Percentiles rank a stretch among this genome's conserved stretches.
These are phyloP conservation scores for Monotropa hypopitys DNA, from an alignment of 179 eudicot species.

Conservation along the genomic window DNA sequence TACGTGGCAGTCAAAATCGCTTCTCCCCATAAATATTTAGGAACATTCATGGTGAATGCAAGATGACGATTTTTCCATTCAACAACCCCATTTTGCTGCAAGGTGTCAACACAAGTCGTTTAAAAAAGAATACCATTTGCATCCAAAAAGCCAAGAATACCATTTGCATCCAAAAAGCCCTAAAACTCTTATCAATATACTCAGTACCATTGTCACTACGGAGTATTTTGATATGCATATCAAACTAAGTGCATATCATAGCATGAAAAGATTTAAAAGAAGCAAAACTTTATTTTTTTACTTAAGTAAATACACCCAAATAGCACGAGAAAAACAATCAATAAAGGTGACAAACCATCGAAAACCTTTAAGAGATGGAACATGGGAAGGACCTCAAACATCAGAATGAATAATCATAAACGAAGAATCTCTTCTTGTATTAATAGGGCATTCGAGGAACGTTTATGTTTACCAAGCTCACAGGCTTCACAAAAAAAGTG, in stretches of 20 bases:
- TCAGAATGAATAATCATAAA: neutral
- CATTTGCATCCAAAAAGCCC: too few relatives aligned
- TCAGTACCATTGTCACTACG: neutral
- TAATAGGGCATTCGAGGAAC: neutral
- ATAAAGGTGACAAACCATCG: neutral
- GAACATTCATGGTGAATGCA: neutral
- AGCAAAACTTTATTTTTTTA: neutral
- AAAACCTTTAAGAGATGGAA: neutral
- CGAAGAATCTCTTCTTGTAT: neutral
- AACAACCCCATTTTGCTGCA: neutral
- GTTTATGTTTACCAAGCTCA: neutral
- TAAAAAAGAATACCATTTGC: neutral
- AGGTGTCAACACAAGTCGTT: neutral
- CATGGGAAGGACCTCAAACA: neutral
- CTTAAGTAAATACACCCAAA: neutral
- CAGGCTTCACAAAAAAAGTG: neutral
- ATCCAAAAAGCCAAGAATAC: neutral
- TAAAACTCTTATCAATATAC: neutral
- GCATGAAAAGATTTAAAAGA: neutral
- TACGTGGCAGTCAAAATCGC: neutral
- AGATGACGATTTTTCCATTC: neutral
- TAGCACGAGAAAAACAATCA: neutral
- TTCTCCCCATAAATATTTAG: neutral
- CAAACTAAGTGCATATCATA: neutral
- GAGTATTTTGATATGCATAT: neutral